phyloP scores from a whole-genome alignment of 192 early-diverging fungal species.

The Rhizophlyctis rosea region DNA sequence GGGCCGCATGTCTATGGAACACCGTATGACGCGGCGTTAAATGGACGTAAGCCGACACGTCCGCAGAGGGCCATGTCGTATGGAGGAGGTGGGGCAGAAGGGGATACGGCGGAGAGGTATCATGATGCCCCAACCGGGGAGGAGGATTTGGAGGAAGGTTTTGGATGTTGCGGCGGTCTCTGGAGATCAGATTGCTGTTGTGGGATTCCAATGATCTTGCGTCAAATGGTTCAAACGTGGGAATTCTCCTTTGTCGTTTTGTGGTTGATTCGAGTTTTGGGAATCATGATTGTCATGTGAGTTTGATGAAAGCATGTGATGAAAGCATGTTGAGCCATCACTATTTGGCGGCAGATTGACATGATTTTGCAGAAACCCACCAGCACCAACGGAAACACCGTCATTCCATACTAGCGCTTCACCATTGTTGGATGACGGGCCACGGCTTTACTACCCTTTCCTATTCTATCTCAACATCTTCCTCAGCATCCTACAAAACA shows the following conservation, averaged over 20 bases:
- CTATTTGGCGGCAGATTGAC: too few relatives aligned
- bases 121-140: neutral
- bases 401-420: neutral
- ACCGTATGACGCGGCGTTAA: neutral
- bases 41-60: neutral
- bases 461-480: slow-evolving; percentile 11
- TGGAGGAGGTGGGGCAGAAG: neutral
- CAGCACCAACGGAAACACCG: neutral
- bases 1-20: neutral
- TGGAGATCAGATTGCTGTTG: slow-evolving; percentile 8
- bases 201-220: neutral
- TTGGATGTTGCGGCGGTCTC: neutral
- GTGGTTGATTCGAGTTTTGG: slow-evolving; percentile 3
- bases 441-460: neutral
- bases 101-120: neutral
- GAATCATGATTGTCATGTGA: slow-evolving; percentile 1
- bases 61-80: neutral
- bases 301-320: slow-evolving; percentile 3
- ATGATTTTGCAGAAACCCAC: neutral
- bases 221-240: slow-evolving; percentile 15
- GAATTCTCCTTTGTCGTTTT: slow-evolving; percentile 6
- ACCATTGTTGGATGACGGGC: slow-evolving; percentile 8
- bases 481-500: slow-evolving; percentile 11
- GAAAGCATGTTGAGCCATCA: too few relatives aligned
- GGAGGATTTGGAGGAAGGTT: neutral